Evolutionary conservation across 1,284 basidiomycete genomes (phyloP), one percentile per base, ranked within the genome.

Genomic region (Marasmius oreades): DNA sequence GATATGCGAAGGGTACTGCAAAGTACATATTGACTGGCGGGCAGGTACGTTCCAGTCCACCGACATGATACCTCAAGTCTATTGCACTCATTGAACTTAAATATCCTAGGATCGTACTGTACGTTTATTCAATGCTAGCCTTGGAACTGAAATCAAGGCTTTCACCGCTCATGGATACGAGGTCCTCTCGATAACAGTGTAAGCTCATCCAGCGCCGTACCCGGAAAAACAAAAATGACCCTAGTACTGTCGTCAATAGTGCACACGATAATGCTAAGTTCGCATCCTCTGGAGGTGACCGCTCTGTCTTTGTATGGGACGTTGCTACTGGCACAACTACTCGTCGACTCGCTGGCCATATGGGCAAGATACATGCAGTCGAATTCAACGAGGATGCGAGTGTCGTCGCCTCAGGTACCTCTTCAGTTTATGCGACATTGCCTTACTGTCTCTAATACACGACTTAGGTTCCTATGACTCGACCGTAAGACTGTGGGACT

Each of bases 131-230:
- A 99, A 98, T 71, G 90, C 93, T 1, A 77, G 77, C 52, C 70
- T 81, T 16, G 94, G 93, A 20, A 80, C 85, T n/a, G 86, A 95
- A 71, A 91, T 99, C 74, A 96, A 97, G 73, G 73, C 80, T 0
- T 99, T 98, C 68, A 75, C 84, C 44, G 92, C 92, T 1, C 96
- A 99, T 70, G 93, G 92, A 33, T 95, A 98, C 68, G 95, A 98
- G 67, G 91, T 99, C 5, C 81, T 98, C 20, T 93, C 92, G 0
- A 77, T 99, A 52, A 83, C 87, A 55, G 88, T 96, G 93, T 95
- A 67, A 66, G 89, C 16, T 18, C 18, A 24, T 33, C 1, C 73
- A 4, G 37, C 53, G n/a, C 55, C 53, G 28, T 60, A 37, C 26
- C 55, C 57, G 43, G 31, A 18, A 36, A n/a, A 43, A 28, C 52